A percentile compares a stretch with the other conserved stretches of the same genome.
phyloP scores from a whole-genome alignment of 2,329 filamentous ascomycete species.

The Lachnum nothofagi region DNA sequence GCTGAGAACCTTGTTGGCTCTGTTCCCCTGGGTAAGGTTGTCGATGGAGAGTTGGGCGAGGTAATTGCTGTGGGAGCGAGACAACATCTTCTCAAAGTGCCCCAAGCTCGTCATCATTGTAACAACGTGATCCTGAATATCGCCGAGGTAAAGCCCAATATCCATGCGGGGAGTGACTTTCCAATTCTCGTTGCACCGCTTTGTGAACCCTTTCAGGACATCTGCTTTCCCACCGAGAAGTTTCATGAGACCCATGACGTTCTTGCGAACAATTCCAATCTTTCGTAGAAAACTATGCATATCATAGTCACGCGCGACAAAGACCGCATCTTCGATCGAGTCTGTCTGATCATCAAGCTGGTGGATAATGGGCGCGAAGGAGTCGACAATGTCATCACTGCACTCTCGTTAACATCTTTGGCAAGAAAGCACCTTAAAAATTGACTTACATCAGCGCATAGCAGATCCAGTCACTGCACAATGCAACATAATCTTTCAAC shows the following conservation, averaged over 20 bases:
- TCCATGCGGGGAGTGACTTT: slow-evolving; percentile 92
- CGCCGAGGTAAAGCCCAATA: slow-evolving; percentile 90
- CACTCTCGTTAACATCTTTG: slow-evolving; percentile 10
- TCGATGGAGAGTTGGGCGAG: slow-evolving; percentile 90
- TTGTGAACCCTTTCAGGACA: slow-evolving; percentile 94
- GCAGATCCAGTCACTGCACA: slow-evolving; percentile 98
- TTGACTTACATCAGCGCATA: slow-evolving; percentile 83
- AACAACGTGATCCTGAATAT: slow-evolving; percentile 98
- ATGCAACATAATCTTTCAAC: slow-evolving; percentile 87
- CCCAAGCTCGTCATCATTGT: slow-evolving; percentile 97
- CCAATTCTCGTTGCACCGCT: slow-evolving; percentile 97
- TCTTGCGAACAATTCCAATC: slow-evolving; percentile 88
- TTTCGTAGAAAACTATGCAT: slow-evolving; percentile 80
- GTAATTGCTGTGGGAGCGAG: slow-evolving; percentile 90
- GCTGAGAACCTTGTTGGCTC: slow-evolving; percentile 82
- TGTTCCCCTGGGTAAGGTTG: slow-evolving; percentile 80
- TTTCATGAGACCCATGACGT: slow-evolving; percentile 87
- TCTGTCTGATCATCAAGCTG: slow-evolving; percentile 86
- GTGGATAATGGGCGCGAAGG: slow-evolving; percentile 82
- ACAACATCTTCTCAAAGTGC: slow-evolving; percentile 97
- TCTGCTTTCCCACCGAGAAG: slow-evolving; percentile 96
- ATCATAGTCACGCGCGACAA: slow-evolving; percentile 84
- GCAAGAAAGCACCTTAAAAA: neutral
- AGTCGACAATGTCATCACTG: slow-evolving; percentile 94
- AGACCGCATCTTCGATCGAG: slow-evolving; percentile 90